phyloP scores from a whole-genome alignment of 73 alveolate species.

The Strombidium stylifer region DNA sequence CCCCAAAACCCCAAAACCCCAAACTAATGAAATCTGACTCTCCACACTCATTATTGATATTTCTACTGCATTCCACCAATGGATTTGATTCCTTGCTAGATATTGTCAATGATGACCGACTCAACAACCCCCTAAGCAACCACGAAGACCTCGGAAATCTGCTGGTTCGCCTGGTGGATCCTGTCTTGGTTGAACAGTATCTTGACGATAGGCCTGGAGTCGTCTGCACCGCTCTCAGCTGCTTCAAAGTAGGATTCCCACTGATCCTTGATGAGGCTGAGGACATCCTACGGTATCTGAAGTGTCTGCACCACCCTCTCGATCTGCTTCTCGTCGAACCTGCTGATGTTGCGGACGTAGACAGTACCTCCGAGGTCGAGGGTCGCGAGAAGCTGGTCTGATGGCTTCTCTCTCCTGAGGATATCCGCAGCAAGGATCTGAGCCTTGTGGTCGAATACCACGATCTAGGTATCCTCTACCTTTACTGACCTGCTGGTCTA shows the following conservation, averaged over 20 bases:
- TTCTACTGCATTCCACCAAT: too few species aligned
- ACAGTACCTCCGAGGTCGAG: background rate
- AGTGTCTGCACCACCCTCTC: background rate
- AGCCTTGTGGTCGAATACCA: conserved; percentile 64
- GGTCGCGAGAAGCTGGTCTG: background rate
- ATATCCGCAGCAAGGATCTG: conserved; percentile 47
- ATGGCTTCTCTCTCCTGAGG: background rate
- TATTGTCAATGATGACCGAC: too few species aligned
- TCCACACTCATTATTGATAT: too few species aligned
- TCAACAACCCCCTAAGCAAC: too few species aligned
- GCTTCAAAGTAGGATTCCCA: background rate
- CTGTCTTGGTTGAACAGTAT: too few species aligned
- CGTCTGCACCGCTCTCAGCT: too few species aligned
- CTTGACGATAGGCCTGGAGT: too few species aligned
- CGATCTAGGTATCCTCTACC: conserved; percentile 1
- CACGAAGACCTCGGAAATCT: too few species aligned
- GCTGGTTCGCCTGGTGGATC: too few species aligned
- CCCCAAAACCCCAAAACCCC: too few species aligned
- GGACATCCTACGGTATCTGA: conserved; percentile 3
- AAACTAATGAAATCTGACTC: too few species aligned
- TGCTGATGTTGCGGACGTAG: background rate
- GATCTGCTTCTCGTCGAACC: background rate
- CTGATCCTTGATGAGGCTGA: conserved; percentile 6
- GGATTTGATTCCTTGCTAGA: too few species aligned
- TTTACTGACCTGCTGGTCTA: conserved; percentile 19